Evolutionary conservation across 208 protist species (phyloP).

Genomic region (Trichomonas vaginalis): DNA sequence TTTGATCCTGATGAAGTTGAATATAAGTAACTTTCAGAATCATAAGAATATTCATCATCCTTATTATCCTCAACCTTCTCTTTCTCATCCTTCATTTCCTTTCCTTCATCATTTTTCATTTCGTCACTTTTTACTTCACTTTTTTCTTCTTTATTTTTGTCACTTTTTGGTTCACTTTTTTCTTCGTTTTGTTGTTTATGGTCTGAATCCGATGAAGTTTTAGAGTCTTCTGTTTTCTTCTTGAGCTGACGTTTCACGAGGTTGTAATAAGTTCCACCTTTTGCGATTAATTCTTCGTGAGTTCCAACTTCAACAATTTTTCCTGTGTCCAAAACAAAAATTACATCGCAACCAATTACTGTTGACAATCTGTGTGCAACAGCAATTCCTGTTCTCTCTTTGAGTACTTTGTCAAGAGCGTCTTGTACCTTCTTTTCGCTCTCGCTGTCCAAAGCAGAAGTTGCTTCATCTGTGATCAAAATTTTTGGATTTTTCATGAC

Average conservation of each 20-base stretch:
- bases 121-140: too few species aligned
- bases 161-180: too few species aligned
- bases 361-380: conserved; percentile 14
- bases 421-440: conserved; percentile 11
- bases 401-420: neutral
- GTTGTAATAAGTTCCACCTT: neutral
- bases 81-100: too few species aligned
- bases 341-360: neutral
- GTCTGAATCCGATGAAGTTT: too few species aligned
- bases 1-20: neutral
- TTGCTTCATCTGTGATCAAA: conserved; percentile 17
- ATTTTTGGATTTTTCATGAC: neutral
- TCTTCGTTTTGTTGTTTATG: neutral
- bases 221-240: neutral
- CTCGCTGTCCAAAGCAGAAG: neutral
- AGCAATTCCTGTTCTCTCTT: neutral
- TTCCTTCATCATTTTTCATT: too few species aligned
- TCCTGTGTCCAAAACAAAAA: neutral
- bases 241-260: neutral
- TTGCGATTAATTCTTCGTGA: neutral
- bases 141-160: too few species aligned
- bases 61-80: too few species aligned
- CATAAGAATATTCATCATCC: neutral
- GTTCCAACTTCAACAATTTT: neutral
- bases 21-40: neutral